Base-by-base conservation (phyloP, 352 stramenopile genomes). In the Pythium coloratum region DNA sequence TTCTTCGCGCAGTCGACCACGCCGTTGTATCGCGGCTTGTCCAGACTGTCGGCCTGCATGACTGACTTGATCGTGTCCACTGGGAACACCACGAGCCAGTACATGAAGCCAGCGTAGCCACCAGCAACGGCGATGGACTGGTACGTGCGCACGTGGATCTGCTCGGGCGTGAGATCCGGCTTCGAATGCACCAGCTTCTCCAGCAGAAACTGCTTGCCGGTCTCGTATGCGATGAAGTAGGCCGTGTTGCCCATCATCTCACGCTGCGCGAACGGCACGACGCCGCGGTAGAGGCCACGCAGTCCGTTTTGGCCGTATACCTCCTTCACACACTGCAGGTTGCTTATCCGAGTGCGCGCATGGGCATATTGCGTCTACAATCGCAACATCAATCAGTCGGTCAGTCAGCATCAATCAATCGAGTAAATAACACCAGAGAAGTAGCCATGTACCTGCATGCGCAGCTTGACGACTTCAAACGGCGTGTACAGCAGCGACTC, bases 171-270 rank as follows among this genome's bases (percentile, higher is more conserved):
- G 42, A 90, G 54, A 13, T 66, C 51, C 18, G 81, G 62, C 33
- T 53, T 46, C 10, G 64, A 61, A 49, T 81, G 62, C 32, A 92
- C 77, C 49, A 87, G 80, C 14, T 72, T 78, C 49, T 91, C 71
- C 51, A 91, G 55, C 59, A 95, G 51, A n/a, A 80, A 53, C 59
- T 82, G 72, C 65, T 92, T 95, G 24, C 67, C 76, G 13, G 76
- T 80, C 73, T 93, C 86, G 67, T 95, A 95, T 36, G 83, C 80
- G 69, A 95, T 77, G 49, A 95, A 95, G 66, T 95, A 95, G 54
- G 82, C 80, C 55, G 84, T 89, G 71, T 95, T 95, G 58, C 86
- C 86, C 38, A 95, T 70, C 84, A 95, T 93, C 70, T 95, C 86
- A 34, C 85, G 83, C 58, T 82, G 70, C 3, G 83, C 83, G 1